phyloP scores from a whole-genome alignment of 1,284 basidiomycete genomes.

The Paramarasmius palmivorus region DNA sequence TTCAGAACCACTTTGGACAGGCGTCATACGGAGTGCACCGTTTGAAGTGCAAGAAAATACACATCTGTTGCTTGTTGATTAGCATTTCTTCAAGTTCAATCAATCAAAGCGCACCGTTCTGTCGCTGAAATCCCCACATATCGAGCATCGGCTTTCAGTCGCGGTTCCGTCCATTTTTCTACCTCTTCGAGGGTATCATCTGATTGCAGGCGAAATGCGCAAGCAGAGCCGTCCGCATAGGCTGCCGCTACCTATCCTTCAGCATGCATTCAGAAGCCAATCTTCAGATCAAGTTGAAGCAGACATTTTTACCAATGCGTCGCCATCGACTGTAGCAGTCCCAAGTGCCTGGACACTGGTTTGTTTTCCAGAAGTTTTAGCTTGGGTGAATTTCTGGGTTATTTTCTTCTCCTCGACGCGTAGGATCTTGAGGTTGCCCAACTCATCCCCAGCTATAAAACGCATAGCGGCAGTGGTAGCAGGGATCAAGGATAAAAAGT shows the following conservation, averaged over 20 bases:
- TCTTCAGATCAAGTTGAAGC: background rate
- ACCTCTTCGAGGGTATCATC: constrained; percentile 38
- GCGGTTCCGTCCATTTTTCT: constrained; percentile 63
- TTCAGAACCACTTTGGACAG: constrained; percentile 21
- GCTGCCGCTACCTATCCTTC: constrained; percentile 63
- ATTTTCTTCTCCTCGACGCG: constrained; percentile 26
- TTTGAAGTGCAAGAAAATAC: constrained; percentile 72
- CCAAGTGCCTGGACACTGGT: constrained; percentile 43
- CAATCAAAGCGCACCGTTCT: constrained; percentile 38
- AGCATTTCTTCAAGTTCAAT: constrained; percentile 1
- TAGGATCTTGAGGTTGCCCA: constrained; percentile 68
- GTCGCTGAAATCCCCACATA: constrained; percentile 62
- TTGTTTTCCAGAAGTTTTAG: constrained; percentile 20
- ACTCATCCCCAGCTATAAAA: constrained; percentile 72
- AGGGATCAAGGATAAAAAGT: background rate
- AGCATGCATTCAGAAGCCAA: constrained; percentile 11
- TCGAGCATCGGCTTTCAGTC: constrained; percentile 48
- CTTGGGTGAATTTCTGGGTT: constrained; percentile 23
- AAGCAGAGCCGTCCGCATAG: constrained; percentile 55
- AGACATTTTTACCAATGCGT: constrained; percentile 36
- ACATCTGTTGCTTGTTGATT: constrained; percentile 33
- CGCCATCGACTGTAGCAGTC: constrained; percentile 23
- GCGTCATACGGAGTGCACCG: constrained; percentile 60
- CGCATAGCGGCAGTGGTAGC: constrained; percentile 23
- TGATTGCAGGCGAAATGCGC: constrained; percentile 41